Conservation (phyloP, 2,329 filamentous ascomycete species). For the Pseudogymnoascus sp. region DNA sequence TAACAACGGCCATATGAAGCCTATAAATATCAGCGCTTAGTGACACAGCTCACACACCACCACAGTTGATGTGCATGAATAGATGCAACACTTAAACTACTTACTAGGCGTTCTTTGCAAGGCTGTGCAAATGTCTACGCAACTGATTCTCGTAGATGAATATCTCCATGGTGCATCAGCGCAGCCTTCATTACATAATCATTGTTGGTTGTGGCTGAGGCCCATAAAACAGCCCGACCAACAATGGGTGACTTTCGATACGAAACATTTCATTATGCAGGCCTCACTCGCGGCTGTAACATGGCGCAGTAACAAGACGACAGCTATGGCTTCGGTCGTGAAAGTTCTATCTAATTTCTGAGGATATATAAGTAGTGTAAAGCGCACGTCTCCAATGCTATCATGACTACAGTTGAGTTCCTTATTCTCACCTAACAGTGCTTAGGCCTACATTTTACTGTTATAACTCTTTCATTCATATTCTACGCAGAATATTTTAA, state of each 20-base stretch:
- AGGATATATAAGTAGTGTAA: neutral
- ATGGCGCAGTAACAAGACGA: neutral
- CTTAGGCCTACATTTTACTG: neutral
- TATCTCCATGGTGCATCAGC: neutral
- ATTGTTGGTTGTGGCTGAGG: neutral
- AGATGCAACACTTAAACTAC: neutral
- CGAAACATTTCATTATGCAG: neutral
- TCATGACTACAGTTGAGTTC: neutral
- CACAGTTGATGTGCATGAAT: neutral
- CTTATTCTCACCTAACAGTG: neutral
- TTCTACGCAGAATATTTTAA: neutral
- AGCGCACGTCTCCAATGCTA: neutral
- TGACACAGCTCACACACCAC: neutral
- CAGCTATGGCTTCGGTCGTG: neutral
- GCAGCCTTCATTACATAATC: neutral
- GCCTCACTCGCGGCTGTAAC: neutral
- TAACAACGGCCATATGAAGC: neutral
- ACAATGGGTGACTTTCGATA: neutral
- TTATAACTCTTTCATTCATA: neutral
- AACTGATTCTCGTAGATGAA: neutral
- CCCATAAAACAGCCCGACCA: neutral
- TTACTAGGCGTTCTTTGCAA: neutral
- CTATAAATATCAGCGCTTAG: neutral
- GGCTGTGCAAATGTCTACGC: neutral
- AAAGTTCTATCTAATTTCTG: neutral